phyloP scores from a whole-genome alignment of 306 rosid species.

The Carpinus fangiana region DNA sequence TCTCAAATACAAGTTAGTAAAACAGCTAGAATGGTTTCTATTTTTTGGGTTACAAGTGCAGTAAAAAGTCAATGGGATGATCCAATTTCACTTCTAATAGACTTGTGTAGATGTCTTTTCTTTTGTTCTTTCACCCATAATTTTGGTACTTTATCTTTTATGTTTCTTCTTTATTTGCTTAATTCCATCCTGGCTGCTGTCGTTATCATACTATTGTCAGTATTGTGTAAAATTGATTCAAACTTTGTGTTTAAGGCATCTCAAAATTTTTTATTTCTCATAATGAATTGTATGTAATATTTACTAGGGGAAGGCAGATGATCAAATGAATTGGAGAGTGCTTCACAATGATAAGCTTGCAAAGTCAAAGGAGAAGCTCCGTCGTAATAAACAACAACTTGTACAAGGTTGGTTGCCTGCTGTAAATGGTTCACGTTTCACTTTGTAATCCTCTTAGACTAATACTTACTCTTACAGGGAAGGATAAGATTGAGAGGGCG shows the following conservation, averaged over 20 bases:
- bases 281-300: constrained; percentile 29
- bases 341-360: constrained; percentile 80
- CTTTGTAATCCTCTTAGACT: constrained; percentile 28
- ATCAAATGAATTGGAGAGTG: constrained; percentile 79
- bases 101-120: background rate
- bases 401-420: constrained; percentile 57
- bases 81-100: background rate
- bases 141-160: background rate
- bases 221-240: constrained; percentile 8
- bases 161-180: constrained; percentile 10
- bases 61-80: background rate
- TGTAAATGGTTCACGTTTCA: constrained; percentile 19
- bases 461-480: constrained; percentile 53
- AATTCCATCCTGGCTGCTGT: constrained; percentile 11
- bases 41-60: background rate
- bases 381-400: constrained; percentile 52
- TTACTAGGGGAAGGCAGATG: constrained; percentile 83
- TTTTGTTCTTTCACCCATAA: background rate
- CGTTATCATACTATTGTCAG: background rate
- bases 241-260: constrained; percentile 16
- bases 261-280: constrained; percentile 19
- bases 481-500: constrained; percentile 56
- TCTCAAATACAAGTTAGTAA: background rate
- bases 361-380: constrained; percentile 72
- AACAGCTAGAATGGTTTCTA: background rate